These are phyloP conservation scores for Apiospora malaysiana DNA, from an alignment of 2,329 filamentous ascomycete species.

Conservation along the genomic window DNA sequence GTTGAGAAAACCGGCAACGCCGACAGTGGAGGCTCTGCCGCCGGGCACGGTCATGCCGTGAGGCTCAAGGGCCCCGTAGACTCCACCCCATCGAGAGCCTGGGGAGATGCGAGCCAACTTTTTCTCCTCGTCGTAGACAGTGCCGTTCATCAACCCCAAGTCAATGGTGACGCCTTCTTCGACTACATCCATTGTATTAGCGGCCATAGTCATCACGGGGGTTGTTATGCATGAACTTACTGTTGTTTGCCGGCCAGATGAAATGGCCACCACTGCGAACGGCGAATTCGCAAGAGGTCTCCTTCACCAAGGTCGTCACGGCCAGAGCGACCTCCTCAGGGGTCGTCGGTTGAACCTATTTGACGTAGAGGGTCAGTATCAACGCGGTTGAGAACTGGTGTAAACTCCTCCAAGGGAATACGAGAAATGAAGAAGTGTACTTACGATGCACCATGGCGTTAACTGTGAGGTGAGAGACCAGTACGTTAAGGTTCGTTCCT, in stretches of 20 bases:
- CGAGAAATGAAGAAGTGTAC: neutral
- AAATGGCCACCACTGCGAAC: slow-evolving; percentile 27
- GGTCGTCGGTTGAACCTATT: slow-evolving; percentile 26
- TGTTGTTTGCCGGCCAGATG: slow-evolving; percentile 21
- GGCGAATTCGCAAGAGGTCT: slow-evolving; percentile 26
- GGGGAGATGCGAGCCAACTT: slow-evolving; percentile 39
- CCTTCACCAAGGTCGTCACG: slow-evolving; percentile 26
- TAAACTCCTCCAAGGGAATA: too few species aligned
- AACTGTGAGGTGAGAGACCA: slow-evolving; percentile 24
- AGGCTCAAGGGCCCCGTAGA: slow-evolving; percentile 29
- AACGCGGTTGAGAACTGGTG: too few species aligned
- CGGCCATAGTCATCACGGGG: too few species aligned
- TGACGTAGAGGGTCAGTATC: neutral
- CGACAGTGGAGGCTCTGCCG: slow-evolving; percentile 33
- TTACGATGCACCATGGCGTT: slow-evolving; percentile 24
- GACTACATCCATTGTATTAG: neutral
- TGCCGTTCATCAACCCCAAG: slow-evolving; percentile 36
- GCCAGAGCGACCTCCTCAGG: slow-evolving; percentile 23
- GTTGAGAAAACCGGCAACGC: slow-evolving; percentile 35
- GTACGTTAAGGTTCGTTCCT: slow-evolving; percentile 34
- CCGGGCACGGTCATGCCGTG: slow-evolving; percentile 31
- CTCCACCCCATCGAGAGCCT: slow-evolving; percentile 33
- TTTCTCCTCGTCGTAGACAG: slow-evolving; percentile 36
- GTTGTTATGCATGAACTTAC: neutral
- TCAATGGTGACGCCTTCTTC: slow-evolving; percentile 28